Evolutionary conservation across 2,329 filamentous ascomycete genomes (phyloP).

Genomic region (Colletotrichum ledebouriae): DNA sequence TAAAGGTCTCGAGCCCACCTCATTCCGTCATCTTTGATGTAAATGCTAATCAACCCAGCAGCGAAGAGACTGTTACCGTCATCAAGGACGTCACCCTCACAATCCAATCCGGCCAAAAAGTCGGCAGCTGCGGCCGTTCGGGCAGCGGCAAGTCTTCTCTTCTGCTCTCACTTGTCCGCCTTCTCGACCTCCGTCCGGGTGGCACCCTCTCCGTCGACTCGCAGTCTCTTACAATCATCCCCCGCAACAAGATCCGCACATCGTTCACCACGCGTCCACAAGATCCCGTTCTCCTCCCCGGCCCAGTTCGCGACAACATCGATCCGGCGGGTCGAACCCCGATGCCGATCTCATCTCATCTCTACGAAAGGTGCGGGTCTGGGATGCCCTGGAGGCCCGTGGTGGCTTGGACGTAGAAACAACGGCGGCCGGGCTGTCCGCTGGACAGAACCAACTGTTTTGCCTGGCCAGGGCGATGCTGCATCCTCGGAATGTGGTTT

Average conservation of each 20-base stretch:
- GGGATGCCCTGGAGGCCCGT: constrained; percentile 52
- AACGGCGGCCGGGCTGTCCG: constrained; percentile 51
- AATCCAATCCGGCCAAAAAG: constrained; percentile 56
- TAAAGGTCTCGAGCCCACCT: constrained; percentile 43
- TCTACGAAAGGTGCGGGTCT: constrained; percentile 59
- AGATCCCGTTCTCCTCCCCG: constrained; percentile 60
- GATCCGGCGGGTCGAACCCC: constrained; percentile 54
- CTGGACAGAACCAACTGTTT: constrained; percentile 63
- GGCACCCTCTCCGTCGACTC: constrained; percentile 58
- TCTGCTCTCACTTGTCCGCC: constrained; percentile 60
- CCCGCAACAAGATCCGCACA: constrained; percentile 58
- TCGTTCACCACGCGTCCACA: constrained; percentile 62
- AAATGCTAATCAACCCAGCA: constrained; percentile 33
- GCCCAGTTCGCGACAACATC: constrained; percentile 62
- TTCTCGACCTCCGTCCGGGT: constrained; percentile 55
- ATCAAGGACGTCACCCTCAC: constrained; percentile 43
- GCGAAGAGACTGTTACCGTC: constrained; percentile 40
- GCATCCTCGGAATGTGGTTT: constrained; percentile 47
- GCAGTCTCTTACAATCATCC: constrained; percentile 55
- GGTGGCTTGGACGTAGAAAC: constrained; percentile 56
- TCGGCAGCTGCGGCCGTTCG: constrained; percentile 65
- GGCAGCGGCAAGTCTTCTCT: constrained; percentile 67
- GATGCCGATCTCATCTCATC: constrained; percentile 57
- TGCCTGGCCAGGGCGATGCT: constrained; percentile 62
- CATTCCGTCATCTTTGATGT: constrained; percentile 40